phyloP scores from a whole-genome alignment of 768 basidiomycete species.

The Panaeolus cyanescens region DNA sequence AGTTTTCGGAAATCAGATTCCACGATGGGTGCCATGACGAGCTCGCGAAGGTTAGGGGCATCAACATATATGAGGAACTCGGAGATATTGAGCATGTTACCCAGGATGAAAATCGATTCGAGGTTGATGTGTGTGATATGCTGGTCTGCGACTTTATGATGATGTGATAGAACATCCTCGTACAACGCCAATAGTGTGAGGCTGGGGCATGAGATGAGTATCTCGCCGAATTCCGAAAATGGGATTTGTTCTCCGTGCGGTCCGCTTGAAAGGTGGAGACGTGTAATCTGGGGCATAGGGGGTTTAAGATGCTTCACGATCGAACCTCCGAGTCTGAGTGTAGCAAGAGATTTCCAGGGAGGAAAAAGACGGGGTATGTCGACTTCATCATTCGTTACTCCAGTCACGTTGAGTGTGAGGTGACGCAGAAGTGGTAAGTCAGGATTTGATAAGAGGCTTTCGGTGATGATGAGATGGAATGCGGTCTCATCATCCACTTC shows the following conservation, averaged over 20 bases:
- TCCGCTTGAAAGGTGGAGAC: slow-evolving; percentile 10
- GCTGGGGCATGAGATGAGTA: slow-evolving; percentile 7
- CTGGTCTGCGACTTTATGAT: not conserved
- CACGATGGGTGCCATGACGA: slow-evolving; percentile 14
- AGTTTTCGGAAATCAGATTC: slow-evolving; percentile 7
- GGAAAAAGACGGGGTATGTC: not conserved
- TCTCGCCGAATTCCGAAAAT: slow-evolving; percentile 5
- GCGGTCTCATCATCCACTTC: not conserved
- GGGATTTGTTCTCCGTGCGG: not conserved
- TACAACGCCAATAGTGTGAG: slow-evolving; percentile 12
- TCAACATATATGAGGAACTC: slow-evolving; percentile 15
- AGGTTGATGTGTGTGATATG: slow-evolving; percentile 6
- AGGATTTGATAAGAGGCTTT: not conserved
- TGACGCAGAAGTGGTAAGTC: not conserved
- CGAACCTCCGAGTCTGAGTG: slow-evolving; percentile 11
- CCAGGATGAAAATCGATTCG: slow-evolving; percentile 13
- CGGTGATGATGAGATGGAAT: not conserved
- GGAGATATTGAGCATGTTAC: slow-evolving; percentile 18
- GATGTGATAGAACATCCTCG: slow-evolving; percentile 13
- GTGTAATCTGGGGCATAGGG: slow-evolving; percentile 3
- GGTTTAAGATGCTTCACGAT: not conserved
- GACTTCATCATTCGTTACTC: not conserved
- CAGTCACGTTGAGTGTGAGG: not conserved
- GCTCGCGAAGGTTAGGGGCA: slow-evolving; percentile 12
- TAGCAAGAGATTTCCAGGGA: not conserved